Evolutionary conservation across 805 yeast genomes (phyloP), one percentile per base, ranked within the genome.

Genomic region (Priceomyces castillae): DNA sequence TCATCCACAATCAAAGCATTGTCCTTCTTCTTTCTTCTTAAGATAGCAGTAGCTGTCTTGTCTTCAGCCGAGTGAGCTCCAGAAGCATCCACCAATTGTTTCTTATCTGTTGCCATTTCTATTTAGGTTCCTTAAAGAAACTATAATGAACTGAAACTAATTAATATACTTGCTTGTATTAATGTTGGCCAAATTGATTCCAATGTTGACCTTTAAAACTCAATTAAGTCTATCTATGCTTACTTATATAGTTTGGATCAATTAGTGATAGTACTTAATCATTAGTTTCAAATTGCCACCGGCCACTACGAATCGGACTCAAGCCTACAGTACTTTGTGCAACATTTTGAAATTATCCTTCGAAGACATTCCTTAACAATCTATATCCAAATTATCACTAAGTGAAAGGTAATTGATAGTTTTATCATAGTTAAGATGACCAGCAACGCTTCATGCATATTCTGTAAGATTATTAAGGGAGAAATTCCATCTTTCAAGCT

Each of bases 21-120:
- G 62, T 86, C 96, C 79, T 92, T 92, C 94, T 94, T 92, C 83
- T 94, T 94, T 72, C 92, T 82, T 74, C 97, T 86, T 60, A 94
- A 76, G 61, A 94, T 94, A 37, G 99, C 99, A 43, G 98, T 94
- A 52, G 99, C 99, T 42, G 96, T 89, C 52, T 77, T 80, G 49
- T 76, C 78, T 55, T 82, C 87, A 34, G 72, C 71, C 43, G 64
- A 56, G 36, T 76, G 77, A 38, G 79, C 77, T 40, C 94, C 94
- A 40, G 90, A 81, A 51, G 85, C 88, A 52, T 71, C 76, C 51
- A 68, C 58, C 48, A 65, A 64, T 17, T 65, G 64, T 55, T 70
- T 69, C 51, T 67, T 63, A 42, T 64, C 58, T 45, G 64, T 62
- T 42, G 48, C 42, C 48, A 46, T 46, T 16, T 15, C 37, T 26